A percentile compares a stretch with the other conserved stretches of the same genome.
Conservation (phyloP, 192 early-diverging fungal species). For the Diversispora eburnea region DNA sequence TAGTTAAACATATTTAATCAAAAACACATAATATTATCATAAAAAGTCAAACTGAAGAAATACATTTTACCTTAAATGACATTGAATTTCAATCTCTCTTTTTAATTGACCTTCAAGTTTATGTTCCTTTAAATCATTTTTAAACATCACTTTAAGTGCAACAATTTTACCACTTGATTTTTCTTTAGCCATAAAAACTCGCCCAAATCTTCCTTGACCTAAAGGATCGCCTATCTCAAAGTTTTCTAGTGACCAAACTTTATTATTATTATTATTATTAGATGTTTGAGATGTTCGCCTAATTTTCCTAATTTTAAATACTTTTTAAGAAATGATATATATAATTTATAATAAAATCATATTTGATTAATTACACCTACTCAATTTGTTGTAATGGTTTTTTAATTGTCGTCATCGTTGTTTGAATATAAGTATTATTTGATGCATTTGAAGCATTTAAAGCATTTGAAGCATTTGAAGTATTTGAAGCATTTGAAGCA, state of each 20-base stretch:
- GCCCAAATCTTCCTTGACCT: slow-evolving; percentile 94
- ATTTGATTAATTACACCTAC: no score
- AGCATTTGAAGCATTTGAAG: no score
- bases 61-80: slow-evolving; percentile 48
- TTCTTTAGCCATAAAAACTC: slow-evolving; percentile 90
- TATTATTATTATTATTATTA: not conserved
- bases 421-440: no score
- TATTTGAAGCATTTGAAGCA: no score
- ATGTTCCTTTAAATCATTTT: slow-evolving; percentile 67
- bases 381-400: no score
- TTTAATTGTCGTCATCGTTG: no score
- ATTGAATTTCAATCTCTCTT: slow-evolving; percentile 95
- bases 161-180: slow-evolving; percentile 81
- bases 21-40: not conserved
- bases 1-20: not conserved
- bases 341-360: no score
- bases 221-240: slow-evolving; percentile 91
- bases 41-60: no score
- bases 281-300: no score
- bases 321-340: no score
- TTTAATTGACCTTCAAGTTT: slow-evolving; percentile 85
- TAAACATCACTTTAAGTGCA: slow-evolving; percentile 90
- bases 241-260: slow-evolving; percentile 45
- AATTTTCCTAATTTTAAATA: no score
- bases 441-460: no score